phyloP scores from a whole-genome alignment of 1,284 basidiomycete species.

The Puccinia novopanici region DNA sequence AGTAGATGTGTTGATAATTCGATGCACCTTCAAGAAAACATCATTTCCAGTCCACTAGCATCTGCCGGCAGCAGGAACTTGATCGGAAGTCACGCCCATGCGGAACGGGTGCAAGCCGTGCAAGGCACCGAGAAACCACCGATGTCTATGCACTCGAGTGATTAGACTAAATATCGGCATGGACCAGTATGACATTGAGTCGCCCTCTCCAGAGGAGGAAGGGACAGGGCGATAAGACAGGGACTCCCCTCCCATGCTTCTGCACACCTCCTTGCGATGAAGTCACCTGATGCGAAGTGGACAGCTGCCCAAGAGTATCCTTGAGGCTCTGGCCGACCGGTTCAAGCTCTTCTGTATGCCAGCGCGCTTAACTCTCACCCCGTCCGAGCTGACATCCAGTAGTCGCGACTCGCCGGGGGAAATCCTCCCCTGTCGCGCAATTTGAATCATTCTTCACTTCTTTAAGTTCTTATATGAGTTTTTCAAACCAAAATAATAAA shows the following conservation, averaged over 20 bases:
- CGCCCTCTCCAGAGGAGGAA: not conserved
- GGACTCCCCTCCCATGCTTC: too few species aligned
- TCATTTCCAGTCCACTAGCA: not conserved
- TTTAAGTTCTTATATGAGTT: not conserved
- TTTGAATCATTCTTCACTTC: not conserved
- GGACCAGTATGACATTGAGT: not conserved
- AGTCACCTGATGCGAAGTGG: too few species aligned
- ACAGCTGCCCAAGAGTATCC: too few species aligned
- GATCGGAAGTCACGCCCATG: not conserved
- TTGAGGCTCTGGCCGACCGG: too few species aligned
- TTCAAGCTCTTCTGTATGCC: not conserved
- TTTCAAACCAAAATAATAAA: not conserved
- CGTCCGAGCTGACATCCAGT: not conserved
- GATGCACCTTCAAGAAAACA: not conserved
- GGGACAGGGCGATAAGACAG: not conserved
- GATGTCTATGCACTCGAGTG: constrained; percentile 6
- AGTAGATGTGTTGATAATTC: not conserved
- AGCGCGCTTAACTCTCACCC: not conserved
- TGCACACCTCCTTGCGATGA: too few species aligned
- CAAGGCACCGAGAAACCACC: not conserved
- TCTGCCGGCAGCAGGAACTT: not conserved
- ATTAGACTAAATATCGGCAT: not conserved
- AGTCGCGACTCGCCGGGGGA: not conserved
- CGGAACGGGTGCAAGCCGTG: not conserved
- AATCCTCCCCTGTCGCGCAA: not conserved